These are phyloP conservation scores for Penicillium sp. DNA, from an alignment of 2,329 filamentous ascomycete species.

Conservation along the genomic window DNA sequence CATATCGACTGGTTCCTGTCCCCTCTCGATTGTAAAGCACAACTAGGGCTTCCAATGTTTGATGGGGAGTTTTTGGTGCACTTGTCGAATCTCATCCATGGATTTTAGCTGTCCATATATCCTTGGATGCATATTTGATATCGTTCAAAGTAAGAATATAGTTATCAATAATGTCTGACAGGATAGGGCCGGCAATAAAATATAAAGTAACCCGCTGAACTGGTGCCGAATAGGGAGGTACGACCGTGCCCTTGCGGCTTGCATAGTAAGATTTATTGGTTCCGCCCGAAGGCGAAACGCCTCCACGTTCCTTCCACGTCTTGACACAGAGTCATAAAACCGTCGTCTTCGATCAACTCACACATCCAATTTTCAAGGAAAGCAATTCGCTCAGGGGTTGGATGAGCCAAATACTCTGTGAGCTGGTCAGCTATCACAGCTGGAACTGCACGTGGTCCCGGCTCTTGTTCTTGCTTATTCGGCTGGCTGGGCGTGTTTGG, in stretches of 20 bases:
- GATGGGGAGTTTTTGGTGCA: too few relatives aligned
- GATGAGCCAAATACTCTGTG: conserved; percentile 31
- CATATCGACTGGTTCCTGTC: too few relatives aligned
- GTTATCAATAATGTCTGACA: too few relatives aligned
- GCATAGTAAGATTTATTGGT: neutral
- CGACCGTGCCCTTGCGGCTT: too few relatives aligned
- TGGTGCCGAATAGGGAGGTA: too few relatives aligned
- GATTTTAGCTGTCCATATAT: too few relatives aligned
- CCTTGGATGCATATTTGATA: too few relatives aligned
- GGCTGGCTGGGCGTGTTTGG: neutral
- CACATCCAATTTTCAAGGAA: conserved; percentile 45
- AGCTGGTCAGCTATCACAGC: conserved; percentile 25
- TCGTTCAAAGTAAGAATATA: too few relatives aligned
- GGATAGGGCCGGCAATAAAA: too few relatives aligned
- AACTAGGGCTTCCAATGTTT: neutral
- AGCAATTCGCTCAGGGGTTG: conserved; percentile 33
- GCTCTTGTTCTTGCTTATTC: neutral
- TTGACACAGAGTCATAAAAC: conserved; percentile 42
- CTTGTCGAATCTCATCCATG: too few relatives aligned
- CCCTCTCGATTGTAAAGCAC: neutral
- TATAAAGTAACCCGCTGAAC: too few relatives aligned
- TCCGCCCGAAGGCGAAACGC: conserved; percentile 40
- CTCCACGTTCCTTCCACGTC: conserved; percentile 44
- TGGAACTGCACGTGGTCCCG: neutral
- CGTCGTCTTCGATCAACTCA: conserved; percentile 42